Evolutionary conservation across 2,329 filamentous ascomycete species (phyloP), one percentile per base, ranked within the genome.

Genomic region (Leptographium radiaticola): DNA sequence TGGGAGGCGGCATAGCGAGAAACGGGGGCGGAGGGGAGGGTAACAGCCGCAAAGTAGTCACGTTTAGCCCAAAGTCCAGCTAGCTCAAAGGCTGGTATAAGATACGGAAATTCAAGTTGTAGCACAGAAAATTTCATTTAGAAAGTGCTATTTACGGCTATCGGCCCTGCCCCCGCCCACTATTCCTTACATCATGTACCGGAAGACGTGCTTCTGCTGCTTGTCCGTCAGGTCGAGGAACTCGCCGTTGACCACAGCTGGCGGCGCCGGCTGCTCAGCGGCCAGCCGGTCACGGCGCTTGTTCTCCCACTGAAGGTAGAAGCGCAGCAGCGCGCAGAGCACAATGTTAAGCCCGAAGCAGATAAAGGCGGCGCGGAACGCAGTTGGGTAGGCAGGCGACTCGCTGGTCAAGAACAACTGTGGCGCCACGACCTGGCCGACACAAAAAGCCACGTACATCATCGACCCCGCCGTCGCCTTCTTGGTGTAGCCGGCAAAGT

Each of bases 391-490:
- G 1, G 72, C 67, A 0, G 82, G 82, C 0, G 72, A 71, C 61
- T 86, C 78, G 45, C 65, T 66, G n/a, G 70, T 66, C 16, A 77
- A 67, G 67, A 83, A 83, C 2, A 81, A 71, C 67, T 82, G 79
- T 4, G 79, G 76, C 2, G 74, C 73, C 31, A 62, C 59, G 42
- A 78, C 76, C 57, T 81, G 81, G 31, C 76, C 77, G 4, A 72
- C 68, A 51, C 73, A 76, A 55, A 76, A 77, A 6, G 68, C 68
- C 48, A 77, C 71, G 12, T 76, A 64, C 48, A 74, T 77, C 65
- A 79, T 68, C 0, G 76, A 75, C 0, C 75, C 75, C 0, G 76
- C 72, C 0, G 76, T 80, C 0, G 76, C 79, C 63, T 80, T 80
- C 64, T 78, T 77, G 1, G 74, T 76, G 59, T 77, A 73, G 1